Conservation (phyloP, 2,329 filamentous ascomycete genomes). For the Ophiocordyceps robertsii region DNA sequence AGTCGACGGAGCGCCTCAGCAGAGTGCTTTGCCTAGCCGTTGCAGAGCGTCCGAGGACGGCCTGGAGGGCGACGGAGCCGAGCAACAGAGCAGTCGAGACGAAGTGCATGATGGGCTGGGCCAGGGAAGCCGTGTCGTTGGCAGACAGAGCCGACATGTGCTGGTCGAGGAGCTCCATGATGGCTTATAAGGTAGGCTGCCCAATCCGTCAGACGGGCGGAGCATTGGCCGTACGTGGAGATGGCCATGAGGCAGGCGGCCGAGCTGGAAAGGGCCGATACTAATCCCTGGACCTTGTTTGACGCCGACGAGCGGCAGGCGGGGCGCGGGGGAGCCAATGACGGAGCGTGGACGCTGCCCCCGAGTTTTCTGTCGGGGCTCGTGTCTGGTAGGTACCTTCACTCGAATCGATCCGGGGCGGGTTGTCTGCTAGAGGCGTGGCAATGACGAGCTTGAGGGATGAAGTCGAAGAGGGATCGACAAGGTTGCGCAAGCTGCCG, state of each 20-base stretch:
- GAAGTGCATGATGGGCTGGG: slow-evolving; percentile 34
- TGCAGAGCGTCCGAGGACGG: slow-evolving; percentile 32
- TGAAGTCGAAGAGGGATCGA: too few relatives aligned
- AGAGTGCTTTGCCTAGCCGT: slow-evolving; percentile 15
- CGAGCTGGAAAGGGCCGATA: background rate
- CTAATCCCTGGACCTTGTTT: background rate
- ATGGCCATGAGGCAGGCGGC: background rate
- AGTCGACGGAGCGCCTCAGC: slow-evolving; percentile 34
- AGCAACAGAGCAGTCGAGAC: slow-evolving; percentile 35
- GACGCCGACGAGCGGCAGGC: background rate
- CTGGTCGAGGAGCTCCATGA: slow-evolving; percentile 12
- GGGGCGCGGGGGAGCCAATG: background rate
- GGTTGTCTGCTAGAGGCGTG: too few relatives aligned
- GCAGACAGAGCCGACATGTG: slow-evolving; percentile 11
- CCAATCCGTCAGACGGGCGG: background rate
- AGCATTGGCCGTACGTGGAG: background rate
- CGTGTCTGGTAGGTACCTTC: too few relatives aligned
- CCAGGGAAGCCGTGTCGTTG: slow-evolving; percentile 15
- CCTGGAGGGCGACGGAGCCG: slow-evolving; percentile 36
- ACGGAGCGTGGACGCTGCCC: too few relatives aligned
- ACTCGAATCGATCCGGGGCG: too few relatives aligned
- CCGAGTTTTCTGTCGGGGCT: too few relatives aligned
- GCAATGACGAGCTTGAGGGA: too few relatives aligned
- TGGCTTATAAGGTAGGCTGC: slow-evolving; percentile 1
- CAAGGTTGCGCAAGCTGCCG: too few relatives aligned